These are phyloP conservation scores for Suillus spraguei DNA, from an alignment of 768 basidiomycete genomes.

Conservation along the genomic window DNA sequence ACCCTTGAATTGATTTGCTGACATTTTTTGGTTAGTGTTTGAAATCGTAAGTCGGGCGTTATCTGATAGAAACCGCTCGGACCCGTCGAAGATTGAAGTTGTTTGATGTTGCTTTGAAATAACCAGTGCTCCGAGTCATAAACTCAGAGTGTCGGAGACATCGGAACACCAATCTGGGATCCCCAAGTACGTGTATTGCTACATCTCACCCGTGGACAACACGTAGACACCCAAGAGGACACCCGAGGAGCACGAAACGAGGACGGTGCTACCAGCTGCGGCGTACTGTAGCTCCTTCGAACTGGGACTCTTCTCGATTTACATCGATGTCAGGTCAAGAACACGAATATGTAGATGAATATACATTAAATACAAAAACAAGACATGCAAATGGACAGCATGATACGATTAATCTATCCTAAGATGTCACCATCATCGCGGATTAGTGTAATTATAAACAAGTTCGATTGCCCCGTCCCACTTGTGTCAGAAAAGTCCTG, in stretches of 20 bases:
- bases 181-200: too few relatives aligned
- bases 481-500: constrained; percentile 39
- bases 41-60: constrained; percentile 28
- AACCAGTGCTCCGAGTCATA: neutral
- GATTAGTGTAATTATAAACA: constrained; percentile 4
- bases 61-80: neutral
- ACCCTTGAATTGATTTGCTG: neutral
- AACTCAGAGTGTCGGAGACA: neutral
- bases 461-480: neutral
- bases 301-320: neutral
- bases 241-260: too few relatives aligned
- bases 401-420: constrained; percentile 19
- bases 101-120: constrained; percentile 3
- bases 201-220: neutral
- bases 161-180: neutral
- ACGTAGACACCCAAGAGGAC: neutral
- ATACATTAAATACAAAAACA: constrained; percentile 27
- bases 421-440: constrained; percentile 7
- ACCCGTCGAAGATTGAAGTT: neutral
- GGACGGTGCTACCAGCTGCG: neutral
- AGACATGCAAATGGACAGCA: constrained; percentile 17
- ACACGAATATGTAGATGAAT: constrained; percentile 11
- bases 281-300: neutral
- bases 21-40: neutral
- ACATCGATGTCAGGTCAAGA: constrained; percentile 4